Base-by-base conservation (phyloP, 179 eudicot species). In the Corrigiola litoralis region DNA sequence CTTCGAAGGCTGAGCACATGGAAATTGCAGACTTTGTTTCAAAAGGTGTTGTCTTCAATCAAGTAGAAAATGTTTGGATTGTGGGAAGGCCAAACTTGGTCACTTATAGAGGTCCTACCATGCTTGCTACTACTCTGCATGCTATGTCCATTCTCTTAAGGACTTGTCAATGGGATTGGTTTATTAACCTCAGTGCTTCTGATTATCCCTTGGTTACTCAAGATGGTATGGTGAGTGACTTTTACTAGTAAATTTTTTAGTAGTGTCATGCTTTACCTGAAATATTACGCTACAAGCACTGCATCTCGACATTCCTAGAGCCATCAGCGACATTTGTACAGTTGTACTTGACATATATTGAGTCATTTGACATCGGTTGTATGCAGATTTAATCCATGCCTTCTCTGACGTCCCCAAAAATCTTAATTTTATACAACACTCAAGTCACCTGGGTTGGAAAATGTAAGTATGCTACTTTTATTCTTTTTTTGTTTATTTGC, bases 381-480 rank as follows among this genome's bases (percentile, higher is more conserved):
- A 24, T 68, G 62, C 89, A 92, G 98, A 92, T 90, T 84, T 92
- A 77, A 87, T 92, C 21, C 74, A 87, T 72, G 87, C 95, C 17
- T 92, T 92, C 75, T 81, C 98, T 57, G 74, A 60, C 50, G 56
- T 89, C 79, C 92, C 98, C 17, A 92, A 66, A 70, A 77, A 92
- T 85, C 71, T 89, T 21, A 92, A 89, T 66, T 89, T 92, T 67
- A 62, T 92, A 32, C 98, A 92, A 61, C 95, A 92, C 71, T 71
- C 75, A 33, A 84, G 98, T 72, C 90, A 61, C 47, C 60, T 92
- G 82, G 98, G 98, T 25, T 92, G 98, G 98, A 92, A 92, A 80
- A 16, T 81, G 98, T 92, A 77, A 77, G 91, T 2, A 27, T n/a
- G n/a, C n/a, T n/a, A n/a, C n/a, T 32, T 29, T 42, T 5, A 11